phyloP scores from a whole-genome alignment of 306 rosid species.

The Pyrus betulifolia region DNA sequence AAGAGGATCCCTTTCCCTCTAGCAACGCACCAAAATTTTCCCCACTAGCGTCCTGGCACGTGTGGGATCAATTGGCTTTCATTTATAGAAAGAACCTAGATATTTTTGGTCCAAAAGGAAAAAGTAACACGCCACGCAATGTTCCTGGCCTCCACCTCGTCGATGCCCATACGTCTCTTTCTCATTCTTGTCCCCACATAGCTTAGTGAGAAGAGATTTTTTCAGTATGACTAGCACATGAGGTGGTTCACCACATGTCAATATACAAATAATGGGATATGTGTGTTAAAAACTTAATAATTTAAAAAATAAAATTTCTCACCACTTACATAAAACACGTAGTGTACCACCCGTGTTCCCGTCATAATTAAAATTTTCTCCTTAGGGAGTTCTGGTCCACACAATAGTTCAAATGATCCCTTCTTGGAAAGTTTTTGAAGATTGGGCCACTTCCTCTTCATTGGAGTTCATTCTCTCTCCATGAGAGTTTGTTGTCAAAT shows the following conservation, averaged over 20 bases:
- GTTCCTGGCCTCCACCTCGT: not conserved
- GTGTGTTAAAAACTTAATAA: too few species aligned
- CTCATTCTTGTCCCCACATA: conserved; percentile 21
- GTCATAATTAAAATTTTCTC: too few species aligned
- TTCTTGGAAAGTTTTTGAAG: conserved; percentile 2
- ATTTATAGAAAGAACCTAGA: not conserved
- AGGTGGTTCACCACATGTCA: too few species aligned
- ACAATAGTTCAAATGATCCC: conserved; percentile 8
- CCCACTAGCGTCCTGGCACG: not conserved
- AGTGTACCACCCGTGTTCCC: too few species aligned
- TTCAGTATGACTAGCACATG: too few species aligned
- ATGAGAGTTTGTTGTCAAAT: too few species aligned
- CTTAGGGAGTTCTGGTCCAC: conserved; percentile 13
- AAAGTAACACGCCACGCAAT: conserved; percentile 29
- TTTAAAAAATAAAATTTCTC: too few species aligned
- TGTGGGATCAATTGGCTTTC: not conserved
- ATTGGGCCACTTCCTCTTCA: not conserved
- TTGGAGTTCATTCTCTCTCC: too few species aligned
- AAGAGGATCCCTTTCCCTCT: not conserved
- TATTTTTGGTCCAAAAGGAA: not conserved
- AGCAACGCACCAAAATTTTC: not conserved
- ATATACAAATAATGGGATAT: too few species aligned
- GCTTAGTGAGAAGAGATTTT: conserved; percentile 12
- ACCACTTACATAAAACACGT: too few species aligned
- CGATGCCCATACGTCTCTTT: conserved; percentile 13